Conservation (phyloP, 1,284 basidiomycete genomes). For the Leccinum solheimii region DNA sequence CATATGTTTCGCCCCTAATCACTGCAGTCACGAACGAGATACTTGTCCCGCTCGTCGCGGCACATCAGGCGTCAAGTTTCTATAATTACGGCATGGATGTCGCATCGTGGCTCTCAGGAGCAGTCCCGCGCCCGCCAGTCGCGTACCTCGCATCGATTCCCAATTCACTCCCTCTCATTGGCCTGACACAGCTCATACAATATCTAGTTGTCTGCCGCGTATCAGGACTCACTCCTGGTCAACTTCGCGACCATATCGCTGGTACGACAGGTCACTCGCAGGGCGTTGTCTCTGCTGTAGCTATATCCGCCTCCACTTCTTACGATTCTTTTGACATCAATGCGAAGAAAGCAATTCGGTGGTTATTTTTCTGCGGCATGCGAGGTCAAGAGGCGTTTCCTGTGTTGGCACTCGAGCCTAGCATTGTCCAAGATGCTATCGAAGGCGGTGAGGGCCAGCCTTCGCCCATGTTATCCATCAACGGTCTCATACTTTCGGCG, state of each 20-base stretch:
- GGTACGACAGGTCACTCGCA: conserved; percentile 97
- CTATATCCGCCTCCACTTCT: conserved; percentile 78
- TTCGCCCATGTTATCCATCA: conserved; percentile 91
- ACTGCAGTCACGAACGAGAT: conserved; percentile 62
- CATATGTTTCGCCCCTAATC: conserved; percentile 79
- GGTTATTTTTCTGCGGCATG: conserved; percentile 93
- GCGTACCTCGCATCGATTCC: conserved; percentile 94
- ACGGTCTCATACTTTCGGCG: conserved; percentile 77
- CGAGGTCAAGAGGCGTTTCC: conserved; percentile 96
- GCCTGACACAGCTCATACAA: conserved; percentile 92
- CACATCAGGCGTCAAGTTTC: conserved; percentile 61
- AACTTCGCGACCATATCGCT: conserved; percentile 74
- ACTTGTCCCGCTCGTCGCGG: conserved; percentile 73
- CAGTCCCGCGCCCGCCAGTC: conserved; percentile 69
- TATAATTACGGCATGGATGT: conserved; percentile 86
- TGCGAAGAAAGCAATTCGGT: conserved; percentile 80
- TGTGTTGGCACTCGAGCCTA: conserved; percentile 86
- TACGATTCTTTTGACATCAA: conserved; percentile 77
- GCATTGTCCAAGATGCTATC: conserved; percentile 83
- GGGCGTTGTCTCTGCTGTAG: conserved; percentile 91
- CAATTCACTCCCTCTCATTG: conserved; percentile 94
- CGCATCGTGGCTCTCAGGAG: conserved; percentile 80
- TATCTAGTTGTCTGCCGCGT: conserved; percentile 84
- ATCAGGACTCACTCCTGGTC: conserved; percentile 73
- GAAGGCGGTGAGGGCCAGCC: conserved; percentile 94